Percentiles rank a stretch among this genome's conserved stretches.
Conservation (phyloP, 164 flowering plant genomes). For the Tetracentron sinense region DNA sequence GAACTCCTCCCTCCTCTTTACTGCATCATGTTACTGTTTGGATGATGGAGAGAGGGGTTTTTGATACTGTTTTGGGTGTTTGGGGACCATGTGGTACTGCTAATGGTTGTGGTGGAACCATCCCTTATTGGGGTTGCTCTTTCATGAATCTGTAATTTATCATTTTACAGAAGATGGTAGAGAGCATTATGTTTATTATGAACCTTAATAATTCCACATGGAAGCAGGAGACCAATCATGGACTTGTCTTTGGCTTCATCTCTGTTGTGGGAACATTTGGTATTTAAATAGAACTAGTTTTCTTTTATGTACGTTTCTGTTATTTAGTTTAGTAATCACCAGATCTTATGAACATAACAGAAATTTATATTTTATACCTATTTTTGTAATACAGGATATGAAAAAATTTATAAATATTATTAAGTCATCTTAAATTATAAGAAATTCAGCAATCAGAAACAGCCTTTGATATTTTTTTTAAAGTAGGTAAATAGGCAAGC, state of each 20-base stretch:
- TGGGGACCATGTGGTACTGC: background rate
- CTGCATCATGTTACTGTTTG: no score
- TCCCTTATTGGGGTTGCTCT: background rate
- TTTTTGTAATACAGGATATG: no score
- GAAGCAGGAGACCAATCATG: conserved; percentile 18
- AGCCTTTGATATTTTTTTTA: no score
- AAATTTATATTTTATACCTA: no score
- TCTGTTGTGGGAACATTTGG: background rate
- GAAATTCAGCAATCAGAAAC: no score
- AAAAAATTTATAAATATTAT: no score
- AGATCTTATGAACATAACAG: background rate
- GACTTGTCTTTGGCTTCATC: conserved; percentile 12
- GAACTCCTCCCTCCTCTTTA: no score
- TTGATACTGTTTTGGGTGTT: no score
- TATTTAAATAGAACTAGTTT: background rate
- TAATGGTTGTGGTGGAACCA: conserved; percentile 5
- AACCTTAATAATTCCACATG: conserved; percentile 21
- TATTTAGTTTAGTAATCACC: background rate
- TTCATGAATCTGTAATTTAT: conserved; percentile 2
- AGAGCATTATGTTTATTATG: conserved; percentile 10
- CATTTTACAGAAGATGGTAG: conserved; percentile 13
- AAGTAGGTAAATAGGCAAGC: no score
- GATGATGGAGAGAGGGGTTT: no score
- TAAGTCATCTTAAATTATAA: no score
- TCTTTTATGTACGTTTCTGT: background rate